Evolutionary conservation across 768 basidiomycete genomes (phyloP).

Genomic region (Lyophyllum shimeji): DNA sequence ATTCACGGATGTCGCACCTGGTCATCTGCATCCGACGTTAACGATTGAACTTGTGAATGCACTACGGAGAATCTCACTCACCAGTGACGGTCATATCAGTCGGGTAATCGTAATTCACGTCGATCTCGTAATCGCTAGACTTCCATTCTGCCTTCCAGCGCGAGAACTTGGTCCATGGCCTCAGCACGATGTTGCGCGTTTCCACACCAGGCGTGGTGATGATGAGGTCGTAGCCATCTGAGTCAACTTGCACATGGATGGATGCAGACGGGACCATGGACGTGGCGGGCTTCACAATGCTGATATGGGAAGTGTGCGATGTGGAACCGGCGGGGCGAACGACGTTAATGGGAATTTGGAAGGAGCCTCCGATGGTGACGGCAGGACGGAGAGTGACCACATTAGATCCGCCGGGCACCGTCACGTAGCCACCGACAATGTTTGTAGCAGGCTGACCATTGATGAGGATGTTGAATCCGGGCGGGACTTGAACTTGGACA

Average conservation of each 20-base stretch:
- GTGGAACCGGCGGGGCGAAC: background rate
- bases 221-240: background rate
- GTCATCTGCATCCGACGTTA: background rate
- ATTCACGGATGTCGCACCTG: background rate
- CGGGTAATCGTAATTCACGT: background rate
- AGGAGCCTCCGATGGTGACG: background rate
- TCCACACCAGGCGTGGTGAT: background rate
- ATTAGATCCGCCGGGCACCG: background rate
- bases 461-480: background rate
- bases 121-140: background rate
- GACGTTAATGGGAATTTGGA: background rate
- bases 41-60: background rate
- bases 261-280: background rate
- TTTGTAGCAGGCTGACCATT: background rate
- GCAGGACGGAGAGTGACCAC: background rate
- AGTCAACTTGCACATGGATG: background rate
- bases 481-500: background rate
- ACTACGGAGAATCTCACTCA: background rate
- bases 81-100: background rate
- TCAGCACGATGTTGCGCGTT: background rate
- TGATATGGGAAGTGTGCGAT: background rate
- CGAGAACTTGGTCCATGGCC: background rate
- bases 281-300: background rate
- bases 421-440: background rate
- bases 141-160: background rate